Evolutionary conservation across 345 rosid species (phyloP), one percentile per base, ranked within the genome.

Genomic region (Rhizophora mangle): DNA sequence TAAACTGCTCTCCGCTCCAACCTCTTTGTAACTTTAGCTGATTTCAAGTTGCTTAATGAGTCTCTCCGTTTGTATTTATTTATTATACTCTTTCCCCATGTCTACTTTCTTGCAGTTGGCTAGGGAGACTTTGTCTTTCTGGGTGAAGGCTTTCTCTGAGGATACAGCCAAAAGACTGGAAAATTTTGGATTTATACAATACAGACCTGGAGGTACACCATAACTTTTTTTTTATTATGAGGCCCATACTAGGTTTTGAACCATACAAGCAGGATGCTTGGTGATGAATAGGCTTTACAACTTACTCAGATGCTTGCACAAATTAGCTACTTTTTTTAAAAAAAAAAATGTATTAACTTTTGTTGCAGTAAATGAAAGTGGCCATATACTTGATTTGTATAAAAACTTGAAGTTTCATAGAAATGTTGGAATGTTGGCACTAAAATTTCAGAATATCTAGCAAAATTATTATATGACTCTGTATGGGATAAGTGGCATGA

Each of bases 111-210:
- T 76, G 46, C 87, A 95, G 99, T 81, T 95, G 76, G 96, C 96
- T 36, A 92, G 99, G 79, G 99, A 95, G 80, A 78, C 96, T 6
- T 71, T 95, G 79, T 95, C 99, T 71, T 95, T 90, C 80, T 95
- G 99, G 99, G 97, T 92, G 69, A 95, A 95, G 80, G 99, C 99
- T 70, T 95, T 92, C 76, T 95, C 99, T 24, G 96, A 89, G 80
- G 99, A 92, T 71, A 95, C 99, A 39, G 90, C 99, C 20, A 95
- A 95, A 80, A 85, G 99, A 77, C 80, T 95, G 79, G 96, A 95
- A 79, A 95, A 95, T 64, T 95, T 85, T 67, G 99, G 99, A 36
- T 95, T 90, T 78, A 95, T 95, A 79, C 97, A 95, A 63, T 85
- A 86, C 62, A 88, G 97, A 76, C 89, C 97, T 66, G 99, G 99